phyloP scores from a whole-genome alignment of 1,139 yeast species.

The Magnusiomyces starmeri region DNA sequence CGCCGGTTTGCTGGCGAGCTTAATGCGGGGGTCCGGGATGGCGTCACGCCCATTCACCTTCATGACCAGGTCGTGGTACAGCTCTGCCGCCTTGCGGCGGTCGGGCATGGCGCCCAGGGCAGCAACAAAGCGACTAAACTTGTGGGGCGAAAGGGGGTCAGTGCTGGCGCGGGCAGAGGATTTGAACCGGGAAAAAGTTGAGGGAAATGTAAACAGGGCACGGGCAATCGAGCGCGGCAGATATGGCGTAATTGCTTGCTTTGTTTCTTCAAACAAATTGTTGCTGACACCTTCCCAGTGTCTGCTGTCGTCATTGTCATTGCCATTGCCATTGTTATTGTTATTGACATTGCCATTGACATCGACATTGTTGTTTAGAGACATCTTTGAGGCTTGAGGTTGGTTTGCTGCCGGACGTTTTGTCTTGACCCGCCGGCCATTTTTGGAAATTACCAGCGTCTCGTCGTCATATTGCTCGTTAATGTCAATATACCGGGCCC shows the following conservation, averaged over 20 bases:
- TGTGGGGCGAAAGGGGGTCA: background rate
- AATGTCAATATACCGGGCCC: slow-evolving; percentile 24
- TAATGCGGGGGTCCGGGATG: background rate
- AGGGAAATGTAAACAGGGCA: background rate
- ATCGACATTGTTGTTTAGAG: too few relatives aligned
- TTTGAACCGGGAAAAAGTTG: background rate
- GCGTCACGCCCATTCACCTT: background rate
- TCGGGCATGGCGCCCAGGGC: background rate
- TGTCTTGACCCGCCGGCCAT: too few relatives aligned
- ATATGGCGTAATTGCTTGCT: background rate
- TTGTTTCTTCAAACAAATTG: background rate
- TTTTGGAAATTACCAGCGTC: background rate
- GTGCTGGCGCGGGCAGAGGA: background rate
- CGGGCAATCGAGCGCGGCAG: background rate
- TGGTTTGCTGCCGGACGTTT: too few relatives aligned
- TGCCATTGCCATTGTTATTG: too few relatives aligned
- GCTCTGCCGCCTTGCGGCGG: background rate
- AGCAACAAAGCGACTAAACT: background rate
- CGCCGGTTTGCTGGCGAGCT: too few relatives aligned
- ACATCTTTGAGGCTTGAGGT: too few relatives aligned
- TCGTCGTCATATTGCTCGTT: slow-evolving; percentile 20
- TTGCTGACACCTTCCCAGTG: too few relatives aligned
- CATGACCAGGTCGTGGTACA: background rate
- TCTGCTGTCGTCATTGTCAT: too few relatives aligned
- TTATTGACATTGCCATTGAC: too few relatives aligned